Evolutionary conservation across 768 basidiomycete genomes (phyloP).

Genomic region (Termitomyces sp.): DNA sequence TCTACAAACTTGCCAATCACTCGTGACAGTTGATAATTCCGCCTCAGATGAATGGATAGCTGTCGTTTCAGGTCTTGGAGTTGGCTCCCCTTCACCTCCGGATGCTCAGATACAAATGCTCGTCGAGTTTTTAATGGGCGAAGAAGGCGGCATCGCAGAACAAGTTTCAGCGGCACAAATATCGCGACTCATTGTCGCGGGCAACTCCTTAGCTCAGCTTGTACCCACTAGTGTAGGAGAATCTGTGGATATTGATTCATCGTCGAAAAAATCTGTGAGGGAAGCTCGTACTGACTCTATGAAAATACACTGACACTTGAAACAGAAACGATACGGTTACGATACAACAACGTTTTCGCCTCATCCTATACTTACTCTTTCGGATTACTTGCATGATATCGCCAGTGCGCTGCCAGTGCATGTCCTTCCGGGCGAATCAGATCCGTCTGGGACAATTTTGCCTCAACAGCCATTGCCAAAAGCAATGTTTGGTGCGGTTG

Average conservation of each 20-base stretch:
- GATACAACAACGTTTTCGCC: constrained; percentile 64
- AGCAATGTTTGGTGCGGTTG: constrained; percentile 77
- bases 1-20: constrained; percentile 2
- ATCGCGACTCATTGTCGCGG: constrained; percentile 82
- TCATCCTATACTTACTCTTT: constrained; percentile 67
- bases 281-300: not conserved
- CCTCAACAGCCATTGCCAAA: constrained; percentile 93
- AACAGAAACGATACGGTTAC: constrained; percentile 60
- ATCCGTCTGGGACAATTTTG: constrained; percentile 84
- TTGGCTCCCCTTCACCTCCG: constrained; percentile 56
- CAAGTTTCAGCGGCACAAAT: constrained; percentile 63
- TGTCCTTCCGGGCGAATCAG: constrained; percentile 80
- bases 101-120: constrained; percentile 81
- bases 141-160: constrained; percentile 66
- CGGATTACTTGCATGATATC: constrained; percentile 69
- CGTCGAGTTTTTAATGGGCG: constrained; percentile 85
- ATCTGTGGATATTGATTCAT: constrained; percentile 27
- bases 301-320: constrained; percentile 3
- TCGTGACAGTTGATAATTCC: constrained; percentile 1
- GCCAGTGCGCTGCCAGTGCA: constrained; percentile 77
- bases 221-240: constrained; percentile 25
- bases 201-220: constrained; percentile 73
- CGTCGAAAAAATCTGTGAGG: constrained; percentile 54
- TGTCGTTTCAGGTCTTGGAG: constrained; percentile 76
- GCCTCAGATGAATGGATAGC: constrained; percentile 73